phyloP scores from a whole-genome alignment of 352 stramenopile genomes.

The Plasmopara halstedii region DNA sequence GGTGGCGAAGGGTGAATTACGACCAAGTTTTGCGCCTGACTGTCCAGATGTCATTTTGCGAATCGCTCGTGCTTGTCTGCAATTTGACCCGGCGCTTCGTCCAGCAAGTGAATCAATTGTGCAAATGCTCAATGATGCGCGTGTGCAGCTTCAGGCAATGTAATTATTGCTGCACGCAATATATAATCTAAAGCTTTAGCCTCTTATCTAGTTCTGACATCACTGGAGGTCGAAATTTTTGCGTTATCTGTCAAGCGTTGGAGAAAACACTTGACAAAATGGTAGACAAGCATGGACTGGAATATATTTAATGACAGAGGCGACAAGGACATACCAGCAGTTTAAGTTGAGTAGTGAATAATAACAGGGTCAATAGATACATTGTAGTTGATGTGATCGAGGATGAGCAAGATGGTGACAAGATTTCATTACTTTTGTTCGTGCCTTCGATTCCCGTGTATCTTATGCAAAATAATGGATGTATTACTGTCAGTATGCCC shows the following conservation, averaged over 20 bases:
- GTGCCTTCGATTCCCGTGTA: too few species aligned
- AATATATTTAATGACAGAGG: neutral
- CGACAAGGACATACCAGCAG: neutral
- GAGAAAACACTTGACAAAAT: neutral
- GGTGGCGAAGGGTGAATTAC: conserved; percentile 73
- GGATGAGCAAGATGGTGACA: too few species aligned
- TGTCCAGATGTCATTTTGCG: conserved; percentile 51
- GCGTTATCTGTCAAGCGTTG: too few species aligned
- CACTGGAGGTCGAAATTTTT: neutral
- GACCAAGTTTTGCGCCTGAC: conserved; percentile 60
- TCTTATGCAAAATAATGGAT: too few species aligned
- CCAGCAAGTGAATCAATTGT: conserved; percentile 59
- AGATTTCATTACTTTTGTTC: too few species aligned
- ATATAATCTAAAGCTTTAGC: conserved; percentile 24
- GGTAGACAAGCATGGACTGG: too few species aligned
- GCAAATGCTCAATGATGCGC: conserved; percentile 74
- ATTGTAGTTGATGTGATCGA: too few species aligned
- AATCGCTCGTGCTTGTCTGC: conserved; percentile 77
- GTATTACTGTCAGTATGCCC: too few species aligned
- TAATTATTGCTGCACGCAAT: conserved; percentile 22
- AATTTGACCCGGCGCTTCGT: conserved; percentile 78
- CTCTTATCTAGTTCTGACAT: neutral
- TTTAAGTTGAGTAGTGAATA: too few species aligned
- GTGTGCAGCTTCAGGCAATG: conserved; percentile 42
- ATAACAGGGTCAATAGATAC: too few species aligned